Evolutionary conservation across 352 stramenopile species (phyloP).

Genomic region (Hyaloperonospora arabidopsidis): DNA sequence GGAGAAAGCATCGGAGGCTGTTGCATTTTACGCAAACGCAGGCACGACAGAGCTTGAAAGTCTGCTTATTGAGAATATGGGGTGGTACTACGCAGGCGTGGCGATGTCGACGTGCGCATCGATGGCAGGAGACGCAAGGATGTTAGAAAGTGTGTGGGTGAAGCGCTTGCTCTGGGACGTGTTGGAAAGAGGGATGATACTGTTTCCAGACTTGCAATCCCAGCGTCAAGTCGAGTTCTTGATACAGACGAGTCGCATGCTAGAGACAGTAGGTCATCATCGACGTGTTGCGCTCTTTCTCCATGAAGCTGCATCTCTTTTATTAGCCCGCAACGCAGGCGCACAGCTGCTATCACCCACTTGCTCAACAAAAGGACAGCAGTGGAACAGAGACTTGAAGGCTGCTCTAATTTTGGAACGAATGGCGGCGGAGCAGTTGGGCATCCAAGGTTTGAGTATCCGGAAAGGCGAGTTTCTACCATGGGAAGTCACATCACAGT

Average conservation of each 20-base stretch:
- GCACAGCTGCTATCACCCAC: slow-evolving; percentile 23
- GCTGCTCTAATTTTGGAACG: slow-evolving; percentile 51
- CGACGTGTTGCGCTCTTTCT: slow-evolving; percentile 64
- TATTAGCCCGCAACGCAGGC: slow-evolving; percentile 31
- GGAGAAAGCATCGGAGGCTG: slow-evolving; percentile 68
- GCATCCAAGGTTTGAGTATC: slow-evolving; percentile 23
- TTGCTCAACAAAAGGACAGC: slow-evolving; percentile 12
- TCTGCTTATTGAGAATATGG: slow-evolving; percentile 58
- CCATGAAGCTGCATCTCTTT: slow-evolving; percentile 52
- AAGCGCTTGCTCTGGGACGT: slow-evolving; percentile 67
- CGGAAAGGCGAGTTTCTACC: slow-evolving; percentile 4
- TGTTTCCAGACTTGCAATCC: slow-evolving; percentile 42
- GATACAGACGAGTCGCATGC: slow-evolving; percentile 51
- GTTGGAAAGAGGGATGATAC: slow-evolving; percentile 44
- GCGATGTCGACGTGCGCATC: slow-evolving; percentile 13
- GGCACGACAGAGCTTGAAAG: slow-evolving; percentile 64
- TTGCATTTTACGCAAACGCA: slow-evolving; percentile 56
- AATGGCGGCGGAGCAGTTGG: slow-evolving; percentile 40
- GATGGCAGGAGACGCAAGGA: slow-evolving; percentile 29
- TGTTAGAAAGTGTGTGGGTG: slow-evolving; percentile 52
- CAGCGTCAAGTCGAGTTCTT: slow-evolving; percentile 63
- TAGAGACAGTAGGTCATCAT: slow-evolving; percentile 53
- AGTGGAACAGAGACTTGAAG: slow-evolving; percentile 43
- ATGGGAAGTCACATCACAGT: slow-evolving; percentile 46
- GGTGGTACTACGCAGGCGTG: slow-evolving; percentile 64